Conservation (phyloP, 1,139 yeast species). For the Candida sp. region DNA sequence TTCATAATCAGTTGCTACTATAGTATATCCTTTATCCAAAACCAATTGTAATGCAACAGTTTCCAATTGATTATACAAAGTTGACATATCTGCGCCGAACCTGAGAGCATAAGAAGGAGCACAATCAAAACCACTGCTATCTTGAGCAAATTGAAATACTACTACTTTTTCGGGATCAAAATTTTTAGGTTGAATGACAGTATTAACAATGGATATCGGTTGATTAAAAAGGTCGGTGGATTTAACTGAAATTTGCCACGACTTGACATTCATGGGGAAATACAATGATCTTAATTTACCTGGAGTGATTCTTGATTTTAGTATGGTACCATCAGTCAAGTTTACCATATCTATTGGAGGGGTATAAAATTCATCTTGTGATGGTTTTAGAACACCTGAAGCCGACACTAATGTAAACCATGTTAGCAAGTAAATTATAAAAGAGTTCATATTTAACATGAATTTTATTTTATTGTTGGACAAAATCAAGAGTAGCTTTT, state of each 20-base stretch:
- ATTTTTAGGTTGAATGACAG: constrained; percentile 16
- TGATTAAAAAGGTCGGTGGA: constrained; percentile 16
- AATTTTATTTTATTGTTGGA: too few species aligned
- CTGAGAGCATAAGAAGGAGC: constrained; percentile 8
- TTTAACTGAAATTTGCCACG: constrained; percentile 18
- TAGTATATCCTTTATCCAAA: constrained; percentile 30
- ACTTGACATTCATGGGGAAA: constrained; percentile 8
- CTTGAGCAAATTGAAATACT: constrained; percentile 9
- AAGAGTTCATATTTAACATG: background rate
- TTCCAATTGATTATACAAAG: constrained; percentile 14
- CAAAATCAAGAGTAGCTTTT: background rate
- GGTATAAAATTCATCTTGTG: constrained; percentile 19
- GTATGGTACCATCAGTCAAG: constrained; percentile 16
- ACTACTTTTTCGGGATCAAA: constrained; percentile 15
- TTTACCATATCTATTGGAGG: constrained; percentile 17
- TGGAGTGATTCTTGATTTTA: constrained; percentile 14
- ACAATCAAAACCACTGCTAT: constrained; percentile 5
- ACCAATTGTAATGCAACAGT: constrained; percentile 21
- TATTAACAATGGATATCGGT: constrained; percentile 17
- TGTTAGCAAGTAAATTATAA: background rate
- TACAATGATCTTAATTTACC: constrained; percentile 9
- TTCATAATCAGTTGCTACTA: constrained; percentile 31
- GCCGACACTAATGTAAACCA: background rate
- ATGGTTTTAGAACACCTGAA: constrained; percentile 4
- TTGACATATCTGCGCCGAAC: constrained; percentile 5